Base-by-base conservation (phyloP, 2,329 filamentous ascomycete genomes). In the Pseudogymnoascus sp. region DNA sequence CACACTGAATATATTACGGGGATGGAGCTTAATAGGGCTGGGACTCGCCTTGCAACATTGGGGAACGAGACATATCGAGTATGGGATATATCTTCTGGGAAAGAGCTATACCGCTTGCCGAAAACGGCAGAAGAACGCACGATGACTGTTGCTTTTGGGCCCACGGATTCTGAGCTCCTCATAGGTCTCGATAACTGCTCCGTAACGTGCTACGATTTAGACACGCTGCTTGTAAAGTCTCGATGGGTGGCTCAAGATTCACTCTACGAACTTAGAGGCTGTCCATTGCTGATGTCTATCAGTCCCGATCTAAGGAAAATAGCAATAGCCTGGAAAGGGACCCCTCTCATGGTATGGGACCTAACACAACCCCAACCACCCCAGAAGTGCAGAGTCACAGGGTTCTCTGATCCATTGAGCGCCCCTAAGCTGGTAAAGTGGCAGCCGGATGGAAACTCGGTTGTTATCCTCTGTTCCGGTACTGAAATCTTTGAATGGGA, bases 1-100 rank as follows among this genome's bases (percentile, higher is more conserved):
- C 67, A 72, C 62, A 62, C 61, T 11, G 70, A 51, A 51, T 51
- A 28, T 28, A 14, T 51, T 2, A 8, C 28, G 14, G n/a, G n/a
- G 13, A 28, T 28, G 23, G 23, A 28, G 2, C 45, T 51, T 51
- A 51, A 51, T 28, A 28, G 7, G 16, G 23, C 45, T 10, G 45
- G 45, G 4, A 51, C 45, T 51, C 45, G 45, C 1, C 45, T 51
- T 51, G 45, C 7, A 23, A 28, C 45, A 19, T 23, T 23, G 8
- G 45, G 45, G 23, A 8, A 1, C 14, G 28, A 23, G 45, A 51
- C 45, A 14, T 28, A 51, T 28, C 45, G 45, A 4, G 14, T 51
- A 51, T 51, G 45, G 45, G 45, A 51, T 51, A 51, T 51, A 51
- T 51, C 45, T n/a, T 51, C 45, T 28, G 45, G 45, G 10, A 16